These are phyloP conservation scores for Pseudogymnoascus sp. DNA, from an alignment of 2,329 filamentous ascomycete species.

Conservation along the genomic window DNA sequence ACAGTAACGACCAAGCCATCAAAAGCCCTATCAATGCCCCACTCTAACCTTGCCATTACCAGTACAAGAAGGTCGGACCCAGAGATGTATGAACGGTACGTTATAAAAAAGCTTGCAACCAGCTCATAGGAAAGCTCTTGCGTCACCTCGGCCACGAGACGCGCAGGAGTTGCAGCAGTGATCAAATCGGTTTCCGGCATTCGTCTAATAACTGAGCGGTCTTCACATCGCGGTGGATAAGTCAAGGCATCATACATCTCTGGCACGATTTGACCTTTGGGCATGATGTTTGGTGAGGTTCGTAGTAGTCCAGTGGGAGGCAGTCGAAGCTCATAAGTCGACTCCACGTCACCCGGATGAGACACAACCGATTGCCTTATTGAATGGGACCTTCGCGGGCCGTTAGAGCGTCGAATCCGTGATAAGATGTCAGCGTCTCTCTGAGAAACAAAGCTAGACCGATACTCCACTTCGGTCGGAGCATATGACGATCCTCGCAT, in stretches of 20 bases:
- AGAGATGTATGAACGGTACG: constrained; percentile 81
- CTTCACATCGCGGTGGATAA: constrained; percentile 69
- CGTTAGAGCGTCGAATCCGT: not conserved
- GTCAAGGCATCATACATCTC: constrained; percentile 77
- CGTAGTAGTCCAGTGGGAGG: constrained; percentile 16
- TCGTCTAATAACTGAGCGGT: constrained; percentile 76
- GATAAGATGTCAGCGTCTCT: constrained; percentile 19
- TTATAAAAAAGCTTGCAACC: constrained; percentile 95
- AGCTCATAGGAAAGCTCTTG: constrained; percentile 69
- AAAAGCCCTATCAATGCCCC: constrained; percentile 74
- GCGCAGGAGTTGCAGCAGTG: constrained; percentile 79
- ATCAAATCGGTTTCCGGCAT: constrained; percentile 64
- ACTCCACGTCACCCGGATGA: constrained; percentile 19
- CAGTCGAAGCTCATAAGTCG: constrained; percentile 11
- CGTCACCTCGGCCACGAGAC: constrained; percentile 91
- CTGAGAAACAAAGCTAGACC: constrained; percentile 17
- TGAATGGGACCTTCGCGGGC: constrained; percentile 17
- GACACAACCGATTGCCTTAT: constrained; percentile 16
- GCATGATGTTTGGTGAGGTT: constrained; percentile 6
- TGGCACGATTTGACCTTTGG: constrained; percentile 49
- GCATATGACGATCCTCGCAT: constrained; percentile 76
- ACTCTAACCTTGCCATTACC: constrained; percentile 75
- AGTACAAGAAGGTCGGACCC: constrained; percentile 70
- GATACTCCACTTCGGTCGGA: constrained; percentile 64
- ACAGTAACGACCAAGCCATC: constrained; percentile 95